These are phyloP conservation scores for Monilinia fructicola DNA, from an alignment of 2,329 filamentous ascomycete genomes.

Conservation along the genomic window DNA sequence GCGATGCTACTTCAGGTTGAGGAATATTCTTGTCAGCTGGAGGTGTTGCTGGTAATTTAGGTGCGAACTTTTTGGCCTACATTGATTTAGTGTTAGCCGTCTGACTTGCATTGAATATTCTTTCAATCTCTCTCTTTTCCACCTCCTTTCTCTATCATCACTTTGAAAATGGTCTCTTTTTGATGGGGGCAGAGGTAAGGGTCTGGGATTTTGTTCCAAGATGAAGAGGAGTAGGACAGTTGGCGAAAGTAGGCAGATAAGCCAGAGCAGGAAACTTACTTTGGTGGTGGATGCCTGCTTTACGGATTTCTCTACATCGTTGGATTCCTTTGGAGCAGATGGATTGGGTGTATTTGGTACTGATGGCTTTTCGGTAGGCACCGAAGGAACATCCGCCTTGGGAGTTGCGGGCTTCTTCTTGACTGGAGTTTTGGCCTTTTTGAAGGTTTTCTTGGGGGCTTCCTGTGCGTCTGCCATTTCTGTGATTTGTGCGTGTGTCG, in stretches of 20 bases:
- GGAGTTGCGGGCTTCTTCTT: constrained; percentile 16
- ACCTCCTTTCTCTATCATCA: constrained; percentile 3
- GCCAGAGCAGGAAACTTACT: constrained; percentile 24
- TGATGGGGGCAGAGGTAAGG: not conserved
- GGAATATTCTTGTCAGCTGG: constrained; percentile 21
- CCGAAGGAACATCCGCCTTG: constrained; percentile 4
- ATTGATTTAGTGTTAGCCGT: constrained; percentile 24
- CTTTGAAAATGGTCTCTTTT: not conserved
- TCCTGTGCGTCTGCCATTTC: constrained; percentile 22
- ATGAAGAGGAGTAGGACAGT: constrained; percentile 20
- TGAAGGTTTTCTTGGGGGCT: constrained; percentile 24
- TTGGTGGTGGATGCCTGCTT: constrained; percentile 22
- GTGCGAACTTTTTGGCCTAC: constrained; percentile 26
- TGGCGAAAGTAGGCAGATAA: constrained; percentile 22
- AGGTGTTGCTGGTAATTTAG: constrained; percentile 22
- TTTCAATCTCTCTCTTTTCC: constrained; percentile 15
- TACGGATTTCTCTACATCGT: constrained; percentile 20
- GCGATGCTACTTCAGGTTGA: constrained; percentile 22
- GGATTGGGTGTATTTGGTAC: not conserved
- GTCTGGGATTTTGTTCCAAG: constrained; percentile 5
- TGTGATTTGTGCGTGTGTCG: not conserved
- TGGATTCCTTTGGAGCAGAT: constrained; percentile 14
- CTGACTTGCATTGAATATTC: constrained; percentile 21
- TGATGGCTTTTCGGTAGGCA: constrained; percentile 11
- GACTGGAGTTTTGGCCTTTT: constrained; percentile 21